A percentile compares a stretch with the other conserved stretches of the same genome.
Evolutionary conservation across 176 grass and related monocot genomes (phyloP).

Genomic region (Eragrostis curvula): DNA sequence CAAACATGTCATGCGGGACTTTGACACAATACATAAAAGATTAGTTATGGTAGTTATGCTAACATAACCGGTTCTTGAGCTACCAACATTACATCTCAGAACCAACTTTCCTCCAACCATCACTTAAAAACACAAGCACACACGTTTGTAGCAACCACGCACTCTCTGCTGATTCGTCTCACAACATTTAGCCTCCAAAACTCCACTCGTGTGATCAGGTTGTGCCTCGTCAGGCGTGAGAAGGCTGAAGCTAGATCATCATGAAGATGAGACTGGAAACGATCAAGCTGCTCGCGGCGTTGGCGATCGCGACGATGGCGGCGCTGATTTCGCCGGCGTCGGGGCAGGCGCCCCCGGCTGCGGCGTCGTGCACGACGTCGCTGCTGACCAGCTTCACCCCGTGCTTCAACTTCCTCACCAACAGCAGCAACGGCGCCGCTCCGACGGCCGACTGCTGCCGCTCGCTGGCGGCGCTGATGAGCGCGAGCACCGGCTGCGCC

Average conservation of each 20-base stretch:
- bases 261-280: not conserved
- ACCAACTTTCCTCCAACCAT: not conserved
- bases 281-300: not conserved
- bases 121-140: conserved; percentile 16
- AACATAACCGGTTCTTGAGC: conserved; percentile 37
- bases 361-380: conserved; percentile 62
- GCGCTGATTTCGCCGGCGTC: not conserved
- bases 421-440: conserved; percentile 51
- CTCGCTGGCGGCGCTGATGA: conserved; percentile 46
- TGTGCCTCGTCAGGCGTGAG: not conserved
- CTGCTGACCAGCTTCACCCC: conserved; percentile 80
- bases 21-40: not conserved
- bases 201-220: no score
- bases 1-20: not conserved
- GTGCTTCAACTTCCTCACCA: conserved; percentile 74
- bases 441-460: conserved; percentile 72
- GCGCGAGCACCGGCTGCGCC: conserved; percentile 62
- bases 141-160: no score
- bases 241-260: not conserved
- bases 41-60: conserved; percentile 51
- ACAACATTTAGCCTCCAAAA: not conserved
- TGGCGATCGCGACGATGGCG: not conserved
- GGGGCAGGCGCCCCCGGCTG: conserved; percentile 35
- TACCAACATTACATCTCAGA: not conserved
- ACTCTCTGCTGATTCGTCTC: not conserved